Base-by-base conservation (phyloP, 1,139 yeast species). In the Geotrichum citri-aurantii region DNA sequence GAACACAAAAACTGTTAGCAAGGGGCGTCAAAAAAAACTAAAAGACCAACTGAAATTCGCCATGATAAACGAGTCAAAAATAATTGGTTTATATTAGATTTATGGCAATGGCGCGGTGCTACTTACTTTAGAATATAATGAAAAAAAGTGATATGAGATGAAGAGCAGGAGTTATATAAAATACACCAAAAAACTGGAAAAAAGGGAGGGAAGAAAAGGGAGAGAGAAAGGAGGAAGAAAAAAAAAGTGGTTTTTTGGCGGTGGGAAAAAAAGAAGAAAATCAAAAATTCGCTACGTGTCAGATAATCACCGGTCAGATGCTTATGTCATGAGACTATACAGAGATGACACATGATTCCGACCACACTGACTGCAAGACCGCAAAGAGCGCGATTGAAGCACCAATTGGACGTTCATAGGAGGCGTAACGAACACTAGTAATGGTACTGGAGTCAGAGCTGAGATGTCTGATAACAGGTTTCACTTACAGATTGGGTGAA, bases 251-350 rank as follows among this genome's bases (percentile, higher is more conserved):
- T 8, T 19, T 52, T 44, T 44, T 42, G 48, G 19, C 44, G 10
- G n/a, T 11, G 44, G 44, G n/a, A 37, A 37, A 37, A 37, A 37
- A 37, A 37, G 44, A 44, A 29, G 48, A 52, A 52, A 52, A 52
- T 26, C 46, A 26, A 44, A 44, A 55, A 44, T 50, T 44, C 44
- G 40, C 46, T 55, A 55, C 58, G 58, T 55, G 58, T 55, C 58
- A 44, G 46, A 47, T 48, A 54, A 48, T 33, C 46, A 23, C 40
- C 42, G 44, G 21, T n/a, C 49, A 48, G 37, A 23, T n/a, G 29
- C 29, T 23, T 46, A 46, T 46, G 48, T 23, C 44, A 37, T 37
- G 19, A 37, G 19, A 37, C 44, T 37, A 37, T 37, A 8, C 10
- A 17, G 7, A 17, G 44, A 37, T 37, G 44, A 37, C 44, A 37